These are phyloP conservation scores for Ophiosphaerella korrae DNA, from an alignment of 2,329 filamentous ascomycete genomes.

Conservation along the genomic window DNA sequence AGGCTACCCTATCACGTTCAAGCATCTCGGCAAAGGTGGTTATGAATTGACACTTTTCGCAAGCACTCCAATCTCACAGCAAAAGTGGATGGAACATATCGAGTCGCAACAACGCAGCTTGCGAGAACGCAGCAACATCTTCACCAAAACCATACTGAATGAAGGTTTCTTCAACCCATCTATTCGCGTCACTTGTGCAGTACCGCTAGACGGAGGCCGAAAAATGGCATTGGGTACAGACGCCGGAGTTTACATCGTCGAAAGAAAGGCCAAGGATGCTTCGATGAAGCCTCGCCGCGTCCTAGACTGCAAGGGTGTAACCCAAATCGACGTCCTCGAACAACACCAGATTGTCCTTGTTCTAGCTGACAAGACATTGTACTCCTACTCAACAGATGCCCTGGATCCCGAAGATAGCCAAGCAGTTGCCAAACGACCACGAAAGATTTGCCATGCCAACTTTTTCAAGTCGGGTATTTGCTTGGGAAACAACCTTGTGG, in stretches of 20 bases:
- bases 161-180: conserved; percentile 89
- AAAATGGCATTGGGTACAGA: conserved; percentile 96
- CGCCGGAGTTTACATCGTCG: conserved; percentile 88
- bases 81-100: conserved; percentile 97
- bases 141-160: conserved; percentile 70
- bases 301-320: conserved; percentile 84
- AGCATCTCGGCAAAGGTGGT: conserved; percentile 91
- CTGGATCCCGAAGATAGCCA: conserved; percentile 79
- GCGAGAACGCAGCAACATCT: conserved; percentile 74
- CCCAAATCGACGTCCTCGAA: conserved; percentile 94
- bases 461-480: conserved; percentile 99
- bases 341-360: conserved; percentile 92
- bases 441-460: conserved; percentile 97
- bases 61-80: conserved; percentile 80
- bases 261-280: conserved; percentile 85
- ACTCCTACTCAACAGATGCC: conserved; percentile 85
- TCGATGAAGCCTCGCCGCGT: conserved; percentile 76
- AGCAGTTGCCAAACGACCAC: conserved; percentile 79
- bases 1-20: conserved; percentile 93
- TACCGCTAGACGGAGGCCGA: conserved; percentile 91
- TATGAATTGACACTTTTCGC: conserved; percentile 92
- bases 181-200: conserved; percentile 92
- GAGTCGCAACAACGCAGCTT: conserved; percentile 87
- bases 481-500: conserved; percentile 90
- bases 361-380: conserved; percentile 88